phyloP scores from a whole-genome alignment of 352 stramenopile species.

The Globisporangium parvum region DNA sequence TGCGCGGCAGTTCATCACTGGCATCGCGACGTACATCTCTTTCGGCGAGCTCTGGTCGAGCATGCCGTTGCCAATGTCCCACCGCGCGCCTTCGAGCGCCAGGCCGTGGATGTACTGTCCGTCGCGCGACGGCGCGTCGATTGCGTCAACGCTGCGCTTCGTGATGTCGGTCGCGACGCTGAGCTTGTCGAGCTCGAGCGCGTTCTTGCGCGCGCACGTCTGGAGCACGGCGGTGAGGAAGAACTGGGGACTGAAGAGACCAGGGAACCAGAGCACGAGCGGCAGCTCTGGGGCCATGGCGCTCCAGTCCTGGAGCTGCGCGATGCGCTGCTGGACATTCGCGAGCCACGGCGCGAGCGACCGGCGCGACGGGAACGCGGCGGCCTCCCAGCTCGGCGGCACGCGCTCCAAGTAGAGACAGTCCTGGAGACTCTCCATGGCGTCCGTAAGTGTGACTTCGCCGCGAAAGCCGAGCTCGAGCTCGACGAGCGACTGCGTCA shows the following conservation, averaged over 20 bases:
- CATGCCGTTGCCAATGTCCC: conserved; percentile 73
- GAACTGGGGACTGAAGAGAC: conserved; percentile 81
- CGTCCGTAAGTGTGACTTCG: conserved; percentile 84
- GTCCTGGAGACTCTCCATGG: conserved; percentile 80
- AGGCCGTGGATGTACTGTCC: conserved; percentile 89
- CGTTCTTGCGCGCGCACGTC: conserved; percentile 64
- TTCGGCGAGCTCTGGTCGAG: conserved; percentile 80
- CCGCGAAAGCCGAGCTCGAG: conserved; percentile 86
- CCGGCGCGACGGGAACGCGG: conserved; percentile 72
- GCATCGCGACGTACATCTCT: conserved; percentile 91
- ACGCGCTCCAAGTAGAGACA: conserved; percentile 76
- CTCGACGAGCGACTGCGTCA: conserved; percentile 73
- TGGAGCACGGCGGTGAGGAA: conserved; percentile 83
- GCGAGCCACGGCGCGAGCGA: conserved; percentile 78
- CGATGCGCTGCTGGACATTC: conserved; percentile 82
- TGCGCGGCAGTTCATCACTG: conserved; percentile 87
- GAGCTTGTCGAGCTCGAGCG: conserved; percentile 80
- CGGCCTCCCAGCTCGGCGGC: conserved; percentile 62
- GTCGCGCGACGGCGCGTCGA: conserved; percentile 83
- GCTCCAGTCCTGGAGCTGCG: conserved; percentile 86
- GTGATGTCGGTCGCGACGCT: conserved; percentile 79
- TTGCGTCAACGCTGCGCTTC: conserved; percentile 76
- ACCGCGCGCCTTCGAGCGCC: conserved; percentile 87
- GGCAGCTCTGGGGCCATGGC: conserved; percentile 69
- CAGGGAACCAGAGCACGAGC: conserved; percentile 77